Conservation (phyloP, 2,329 filamentous ascomycete genomes). For the Didymella keratinophila region DNA sequence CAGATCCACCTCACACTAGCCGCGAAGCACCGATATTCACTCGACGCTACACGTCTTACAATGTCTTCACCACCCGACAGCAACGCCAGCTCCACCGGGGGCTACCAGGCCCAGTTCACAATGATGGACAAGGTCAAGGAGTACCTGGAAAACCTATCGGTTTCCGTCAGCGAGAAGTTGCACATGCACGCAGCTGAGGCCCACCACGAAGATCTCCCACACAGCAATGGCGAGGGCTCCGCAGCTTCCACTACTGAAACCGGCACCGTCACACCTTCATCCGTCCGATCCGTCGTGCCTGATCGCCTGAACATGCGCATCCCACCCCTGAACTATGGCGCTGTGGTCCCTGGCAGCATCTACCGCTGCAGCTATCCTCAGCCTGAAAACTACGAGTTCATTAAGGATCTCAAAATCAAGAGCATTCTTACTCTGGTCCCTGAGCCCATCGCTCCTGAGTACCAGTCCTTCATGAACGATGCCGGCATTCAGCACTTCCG, state of each 20-base stretch:
- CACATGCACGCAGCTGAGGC: constrained; percentile 39
- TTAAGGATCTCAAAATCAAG: constrained; percentile 73
- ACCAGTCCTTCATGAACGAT: constrained; percentile 67
- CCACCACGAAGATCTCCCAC: constrained; percentile 45
- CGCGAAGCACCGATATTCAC: not conserved
- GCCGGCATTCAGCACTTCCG: constrained; percentile 76
- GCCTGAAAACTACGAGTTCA: constrained; percentile 72
- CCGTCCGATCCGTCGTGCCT: constrained; percentile 30
- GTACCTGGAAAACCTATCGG: constrained; percentile 32
- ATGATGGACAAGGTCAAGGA: constrained; percentile 33
- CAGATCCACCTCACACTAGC: not conserved
- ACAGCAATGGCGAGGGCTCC: constrained; percentile 18
- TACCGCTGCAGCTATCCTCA: constrained; percentile 85
- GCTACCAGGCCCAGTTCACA: constrained; percentile 20
- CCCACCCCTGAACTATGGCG: constrained; percentile 77
- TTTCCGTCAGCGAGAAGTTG: constrained; percentile 35
- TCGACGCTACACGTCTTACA: constrained; percentile 4
- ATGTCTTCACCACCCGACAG: constrained; percentile 26
- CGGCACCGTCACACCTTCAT: constrained; percentile 32
- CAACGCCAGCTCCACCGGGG: constrained; percentile 9
- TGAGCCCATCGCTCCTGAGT: constrained; percentile 57
- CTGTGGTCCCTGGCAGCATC: constrained; percentile 73
- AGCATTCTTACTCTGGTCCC: constrained; percentile 74
- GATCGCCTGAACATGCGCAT: constrained; percentile 49
- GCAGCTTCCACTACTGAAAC: constrained; percentile 21